Percentiles rank a stretch among this genome's conserved stretches.
These are phyloP conservation scores for Vigna nakashimae DNA, from an alignment of 306 rosid species.

Conservation along the genomic window DNA sequence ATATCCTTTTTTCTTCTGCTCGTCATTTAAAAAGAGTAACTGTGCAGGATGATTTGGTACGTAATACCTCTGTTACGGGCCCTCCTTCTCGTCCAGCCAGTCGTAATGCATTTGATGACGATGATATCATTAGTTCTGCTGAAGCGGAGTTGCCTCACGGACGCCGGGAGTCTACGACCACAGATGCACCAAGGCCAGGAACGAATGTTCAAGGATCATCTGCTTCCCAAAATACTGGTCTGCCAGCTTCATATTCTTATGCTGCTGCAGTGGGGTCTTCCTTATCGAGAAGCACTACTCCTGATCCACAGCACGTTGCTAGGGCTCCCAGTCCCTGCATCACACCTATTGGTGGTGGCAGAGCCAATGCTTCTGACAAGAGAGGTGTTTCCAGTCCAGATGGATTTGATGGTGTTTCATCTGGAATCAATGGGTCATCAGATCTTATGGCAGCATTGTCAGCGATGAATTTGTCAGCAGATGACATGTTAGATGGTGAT, in stretches of 20 bases:
- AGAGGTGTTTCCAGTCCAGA: conserved; percentile 71
- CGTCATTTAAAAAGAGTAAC: conserved; percentile 23
- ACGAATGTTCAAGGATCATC: conserved; percentile 73
- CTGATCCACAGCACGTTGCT: conserved; percentile 84
- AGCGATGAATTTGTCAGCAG: conserved; percentile 76
- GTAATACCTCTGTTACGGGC: conserved; percentile 58
- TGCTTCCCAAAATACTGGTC: conserved; percentile 66
- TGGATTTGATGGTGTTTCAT: conserved; percentile 67
- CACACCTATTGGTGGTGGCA: conserved; percentile 91
- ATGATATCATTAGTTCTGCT: conserved; percentile 63
- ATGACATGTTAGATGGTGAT: conserved; percentile 62
- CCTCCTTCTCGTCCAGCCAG: conserved; percentile 91
- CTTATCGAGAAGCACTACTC: conserved; percentile 90
- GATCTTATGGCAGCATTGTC: conserved; percentile 83
- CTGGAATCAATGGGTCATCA: conserved; percentile 69
- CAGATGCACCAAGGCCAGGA: conserved; percentile 62
- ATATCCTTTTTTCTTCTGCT: not conserved
- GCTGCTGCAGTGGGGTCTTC: conserved; percentile 93
- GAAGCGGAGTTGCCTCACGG: conserved; percentile 70
- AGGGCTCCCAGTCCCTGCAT: conserved; percentile 97
- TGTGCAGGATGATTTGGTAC: conserved; percentile 90
- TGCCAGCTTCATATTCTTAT: conserved; percentile 70
- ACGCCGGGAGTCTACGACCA: conserved; percentile 54
- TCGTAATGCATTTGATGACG: conserved; percentile 86
- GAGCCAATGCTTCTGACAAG: conserved; percentile 70